These are phyloP conservation scores for Schizosaccharomyces pombe DNA, from an alignment of 805 yeast genomes.

Conservation along the genomic window DNA sequence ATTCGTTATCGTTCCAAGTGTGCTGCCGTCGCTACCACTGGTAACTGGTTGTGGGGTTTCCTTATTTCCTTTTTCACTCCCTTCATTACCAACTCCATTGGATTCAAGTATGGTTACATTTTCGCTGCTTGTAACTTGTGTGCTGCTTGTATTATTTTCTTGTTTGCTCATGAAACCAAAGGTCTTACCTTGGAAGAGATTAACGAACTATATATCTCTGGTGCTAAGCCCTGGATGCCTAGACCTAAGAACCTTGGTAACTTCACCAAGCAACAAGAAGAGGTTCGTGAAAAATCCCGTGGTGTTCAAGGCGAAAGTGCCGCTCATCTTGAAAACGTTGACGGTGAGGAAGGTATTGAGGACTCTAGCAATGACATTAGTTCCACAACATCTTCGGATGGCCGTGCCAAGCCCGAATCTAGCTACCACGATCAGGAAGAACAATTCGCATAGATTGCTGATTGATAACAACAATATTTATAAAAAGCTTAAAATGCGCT, in stretches of 20 bases:
- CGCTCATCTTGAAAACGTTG: neutral
- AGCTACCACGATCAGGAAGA: neutral
- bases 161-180: constrained; percentile 40
- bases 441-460: neutral
- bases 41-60: constrained; percentile 25
- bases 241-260: neutral
- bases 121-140: constrained; percentile 27
- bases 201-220: constrained; percentile 22
- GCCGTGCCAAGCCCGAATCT: neutral
- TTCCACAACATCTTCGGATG: neutral
- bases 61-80: constrained; percentile 48
- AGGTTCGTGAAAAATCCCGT: neutral
- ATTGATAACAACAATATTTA: neutral
- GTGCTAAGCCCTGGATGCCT: constrained; percentile 5
- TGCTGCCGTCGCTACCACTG: constrained; percentile 18
- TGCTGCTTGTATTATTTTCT: constrained; percentile 31
- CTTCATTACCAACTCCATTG: constrained; percentile 33
- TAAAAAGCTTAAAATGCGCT: neutral
- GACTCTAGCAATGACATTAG: neutral
- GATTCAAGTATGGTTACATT: constrained; percentile 44
- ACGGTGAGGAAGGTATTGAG: neutral
- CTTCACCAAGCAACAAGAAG: neutral
- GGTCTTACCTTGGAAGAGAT: constrained; percentile 36
- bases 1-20: constrained; percentile 19
- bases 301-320: neutral